These are phyloP conservation scores for Mycena haematopus DNA, from an alignment of 768 basidiomycete species.

Conservation along the genomic window DNA sequence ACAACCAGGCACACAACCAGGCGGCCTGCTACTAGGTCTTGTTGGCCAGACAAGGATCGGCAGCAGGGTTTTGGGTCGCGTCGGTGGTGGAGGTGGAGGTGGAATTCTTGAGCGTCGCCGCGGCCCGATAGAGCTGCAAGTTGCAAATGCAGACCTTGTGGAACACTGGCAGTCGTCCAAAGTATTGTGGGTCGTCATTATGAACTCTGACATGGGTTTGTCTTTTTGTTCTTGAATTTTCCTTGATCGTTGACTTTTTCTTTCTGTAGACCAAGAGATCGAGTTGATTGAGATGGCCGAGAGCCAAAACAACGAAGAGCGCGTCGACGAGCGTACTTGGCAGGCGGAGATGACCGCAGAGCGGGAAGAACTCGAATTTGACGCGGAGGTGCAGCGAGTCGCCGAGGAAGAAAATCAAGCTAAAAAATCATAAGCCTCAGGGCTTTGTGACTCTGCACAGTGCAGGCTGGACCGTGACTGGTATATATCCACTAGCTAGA, in stretches of 20 bases:
- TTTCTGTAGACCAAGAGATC: constrained; percentile 28
- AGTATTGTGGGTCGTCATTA: constrained; percentile 34
- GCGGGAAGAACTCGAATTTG: constrained; percentile 13
- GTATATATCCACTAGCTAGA: too few species aligned
- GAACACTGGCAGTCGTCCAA: constrained; percentile 31
- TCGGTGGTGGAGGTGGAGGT: background rate
- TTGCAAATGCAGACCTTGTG: constrained; percentile 31
- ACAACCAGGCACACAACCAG: background rate
- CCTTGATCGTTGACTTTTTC: background rate
- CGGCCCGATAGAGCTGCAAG: constrained; percentile 19
- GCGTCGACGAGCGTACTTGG: constrained; percentile 18
- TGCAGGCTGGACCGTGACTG: too few species aligned
- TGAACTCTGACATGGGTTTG: constrained; percentile 32
- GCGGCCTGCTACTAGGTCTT: background rate
- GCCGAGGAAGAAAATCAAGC: background rate
- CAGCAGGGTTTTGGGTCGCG: background rate
- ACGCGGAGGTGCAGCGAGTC: constrained; percentile 15
- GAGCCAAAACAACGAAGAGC: constrained; percentile 18
- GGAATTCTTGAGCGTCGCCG: background rate
- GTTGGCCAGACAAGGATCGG: constrained; percentile 7
- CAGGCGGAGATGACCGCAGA: constrained; percentile 22
- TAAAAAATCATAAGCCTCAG: background rate
- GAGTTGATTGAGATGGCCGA: constrained; percentile 34
- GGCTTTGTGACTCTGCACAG: too few species aligned
- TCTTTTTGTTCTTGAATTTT: background rate